phyloP scores from a whole-genome alignment of 2,329 filamentous ascomycete species.

The Cercospora citrullina region DNA sequence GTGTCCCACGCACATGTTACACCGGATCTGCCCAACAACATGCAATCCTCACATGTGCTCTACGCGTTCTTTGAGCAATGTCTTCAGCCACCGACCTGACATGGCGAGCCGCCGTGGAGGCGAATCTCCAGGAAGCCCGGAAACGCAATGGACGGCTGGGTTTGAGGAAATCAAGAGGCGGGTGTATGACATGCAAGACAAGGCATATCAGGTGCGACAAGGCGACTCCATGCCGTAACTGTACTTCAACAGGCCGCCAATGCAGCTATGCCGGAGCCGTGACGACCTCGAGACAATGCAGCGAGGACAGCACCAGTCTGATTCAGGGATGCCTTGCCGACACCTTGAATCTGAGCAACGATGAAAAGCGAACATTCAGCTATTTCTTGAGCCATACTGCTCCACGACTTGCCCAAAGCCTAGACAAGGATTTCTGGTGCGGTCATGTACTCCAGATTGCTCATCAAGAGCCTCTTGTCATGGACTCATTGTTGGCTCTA shows the following conservation, averaged over 20 bases:
- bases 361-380: conserved; percentile 25
- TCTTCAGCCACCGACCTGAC: not conserved
- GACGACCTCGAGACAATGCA: conserved; percentile 44
- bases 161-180: conserved; percentile 23
- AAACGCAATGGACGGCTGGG: conserved; percentile 26
- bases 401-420: conserved; percentile 23
- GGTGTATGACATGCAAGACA: conserved; percentile 35
- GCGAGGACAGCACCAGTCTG: not conserved
- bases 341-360: conserved; percentile 6
- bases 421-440: conserved; percentile 34
- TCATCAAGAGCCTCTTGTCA: conserved; percentile 28
- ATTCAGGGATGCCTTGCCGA: conserved; percentile 10
- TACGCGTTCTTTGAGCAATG: not conserved
- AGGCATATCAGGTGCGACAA: conserved; percentile 60
- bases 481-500: conserved; percentile 28
- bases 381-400: conserved; percentile 29
- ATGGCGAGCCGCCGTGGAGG: conserved; percentile 22
- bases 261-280: conserved; percentile 44
- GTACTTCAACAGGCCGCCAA: conserved; percentile 53
- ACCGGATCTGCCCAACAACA: not conserved
- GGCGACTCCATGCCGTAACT: conserved; percentile 54
- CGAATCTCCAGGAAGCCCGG: conserved; percentile 23
- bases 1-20: not conserved
- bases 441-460: conserved; percentile 31
- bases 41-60: not conserved